These are phyloP conservation scores for Exophiala aquamarina DNA, from an alignment of 2,329 filamentous ascomycete genomes.

Conservation along the genomic window DNA sequence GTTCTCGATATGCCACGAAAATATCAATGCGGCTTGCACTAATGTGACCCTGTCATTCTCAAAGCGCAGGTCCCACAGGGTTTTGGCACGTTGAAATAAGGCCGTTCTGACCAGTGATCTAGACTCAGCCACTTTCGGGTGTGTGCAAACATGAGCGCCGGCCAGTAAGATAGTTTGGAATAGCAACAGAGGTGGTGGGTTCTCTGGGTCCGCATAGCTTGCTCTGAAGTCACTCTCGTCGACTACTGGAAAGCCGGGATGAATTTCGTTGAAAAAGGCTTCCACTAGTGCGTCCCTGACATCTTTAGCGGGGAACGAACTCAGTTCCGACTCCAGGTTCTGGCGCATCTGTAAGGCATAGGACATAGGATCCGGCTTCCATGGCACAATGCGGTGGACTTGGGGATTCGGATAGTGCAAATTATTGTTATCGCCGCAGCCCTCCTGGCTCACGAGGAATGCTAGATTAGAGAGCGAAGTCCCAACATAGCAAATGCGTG, in stretches of 20 bases:
- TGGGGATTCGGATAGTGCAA: neutral
- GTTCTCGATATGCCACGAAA: conserved; percentile 31
- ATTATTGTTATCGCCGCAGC: conserved; percentile 1
- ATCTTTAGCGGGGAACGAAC: neutral
- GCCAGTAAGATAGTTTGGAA: conserved; percentile 33
- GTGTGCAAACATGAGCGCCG: conserved; percentile 28
- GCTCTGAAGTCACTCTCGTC: conserved; percentile 54
- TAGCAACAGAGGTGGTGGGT: conserved; percentile 31
- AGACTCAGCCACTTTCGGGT: conserved; percentile 27
- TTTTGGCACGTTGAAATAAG: conserved; percentile 30
- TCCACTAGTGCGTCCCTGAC: conserved; percentile 44
- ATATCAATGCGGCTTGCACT: conserved; percentile 31
- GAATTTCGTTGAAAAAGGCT: conserved; percentile 53
- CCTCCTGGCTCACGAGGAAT: conserved; percentile 1
- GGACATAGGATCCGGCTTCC: neutral
- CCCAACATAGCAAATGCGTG: conserved; percentile 4
- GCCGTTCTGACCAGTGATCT: conserved; percentile 27
- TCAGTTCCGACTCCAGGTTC: neutral
- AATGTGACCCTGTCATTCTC: conserved; percentile 31
- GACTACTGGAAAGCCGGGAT: conserved; percentile 53
- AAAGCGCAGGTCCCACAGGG: conserved; percentile 31
- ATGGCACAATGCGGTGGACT: neutral
- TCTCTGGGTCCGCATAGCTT: conserved; percentile 50
- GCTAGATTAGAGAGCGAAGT: conserved; percentile 3
- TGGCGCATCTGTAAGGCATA: neutral